Conservation (phyloP, 208 protist genomes). For the Acanthamoeba healyi region DNA sequence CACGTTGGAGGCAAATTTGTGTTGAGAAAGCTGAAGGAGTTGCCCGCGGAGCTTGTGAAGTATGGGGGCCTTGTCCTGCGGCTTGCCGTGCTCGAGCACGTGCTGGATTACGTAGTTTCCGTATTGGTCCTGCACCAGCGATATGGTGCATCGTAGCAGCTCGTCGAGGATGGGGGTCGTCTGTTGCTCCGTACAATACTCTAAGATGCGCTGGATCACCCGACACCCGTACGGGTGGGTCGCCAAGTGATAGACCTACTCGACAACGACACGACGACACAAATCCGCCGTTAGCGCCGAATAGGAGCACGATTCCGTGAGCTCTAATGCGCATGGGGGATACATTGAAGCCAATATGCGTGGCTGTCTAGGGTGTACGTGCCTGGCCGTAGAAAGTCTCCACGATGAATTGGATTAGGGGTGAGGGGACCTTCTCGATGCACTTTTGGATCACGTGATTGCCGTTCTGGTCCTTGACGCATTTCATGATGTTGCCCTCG, state of each 20-base stretch:
- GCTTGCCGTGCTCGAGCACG: slow-evolving; percentile 95
- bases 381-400: slow-evolving; percentile 95
- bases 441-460: slow-evolving; percentile 99
- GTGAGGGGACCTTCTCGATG: slow-evolving; percentile 96
- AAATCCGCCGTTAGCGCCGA: no score
- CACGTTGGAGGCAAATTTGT: slow-evolving; percentile 99
- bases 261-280: no score
- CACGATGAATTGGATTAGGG: slow-evolving; percentile 97
- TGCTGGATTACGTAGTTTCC: slow-evolving; percentile 99
- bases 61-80: slow-evolving; percentile 90
- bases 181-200: slow-evolving; percentile 95
- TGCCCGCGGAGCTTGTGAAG: slow-evolving; percentile 90
- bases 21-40: slow-evolving; percentile 89
- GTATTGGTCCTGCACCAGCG: slow-evolving; percentile 97
- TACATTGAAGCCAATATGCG: no score
- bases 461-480: slow-evolving; percentile 99
- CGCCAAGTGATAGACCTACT: slow-evolving; percentile 92
- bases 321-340: no score
- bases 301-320: no score
- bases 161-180: slow-evolving; percentile 93
- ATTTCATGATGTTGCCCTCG: slow-evolving; percentile 95
- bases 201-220: slow-evolving; percentile 99
- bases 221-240: slow-evolving; percentile 99
- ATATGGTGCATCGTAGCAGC: slow-evolving; percentile 92
- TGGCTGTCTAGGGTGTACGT: slow-evolving; percentile 83